Base-by-base conservation (phyloP, 192 early-diverging fungal genomes). In the Coemansia biformis region DNA sequence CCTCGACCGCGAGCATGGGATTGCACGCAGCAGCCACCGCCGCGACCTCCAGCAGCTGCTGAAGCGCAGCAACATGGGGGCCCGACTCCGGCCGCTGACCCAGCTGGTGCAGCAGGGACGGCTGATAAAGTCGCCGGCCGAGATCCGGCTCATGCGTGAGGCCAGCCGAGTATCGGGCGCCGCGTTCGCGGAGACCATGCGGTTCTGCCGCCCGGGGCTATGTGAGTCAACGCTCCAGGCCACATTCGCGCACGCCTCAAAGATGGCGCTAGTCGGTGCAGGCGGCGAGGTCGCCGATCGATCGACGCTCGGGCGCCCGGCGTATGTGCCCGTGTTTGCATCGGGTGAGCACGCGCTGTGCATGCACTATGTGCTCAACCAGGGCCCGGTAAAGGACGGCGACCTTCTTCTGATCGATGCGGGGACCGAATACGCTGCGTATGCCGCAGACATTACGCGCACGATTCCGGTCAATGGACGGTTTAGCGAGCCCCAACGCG, bases 311-410 rank as follows among this genome's bases (percentile, higher is more conserved):
- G 49, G 43, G 13, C 58, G 80, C 29, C 66, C 92, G 19, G 87
- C 90, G 13, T 99, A 99, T 66, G 90, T 99, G 16, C 96, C 96
- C 2, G 96, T 99, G 4, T 90, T 99, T 16, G 96, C 93, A 0
- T 81, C 87, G 8, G 96, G 93, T 26, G 71, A 76, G 36, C 96
- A 96, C 56, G 92, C 92, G 8, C 59, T 95, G 50, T 85, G 83
- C 13, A 78, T 99, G 81, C 96, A 99, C 59, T 99, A 99, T 75
- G 92, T 96, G 26, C 73, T 83, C 46, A 99, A 99, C 62, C 79
- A 87, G 38, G 55, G 42, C 16, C 41, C 54, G 0, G 23, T 56
- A 39, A 79, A 78, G 8, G 81, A 89, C 54, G 90, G 88, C 5
- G 85, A 93, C 31, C 57, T 96, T 46, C 69, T 99, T 4, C 69